Base-by-base conservation (phyloP, 2,329 filamentous ascomycete genomes). In the Nemania sp. region DNA sequence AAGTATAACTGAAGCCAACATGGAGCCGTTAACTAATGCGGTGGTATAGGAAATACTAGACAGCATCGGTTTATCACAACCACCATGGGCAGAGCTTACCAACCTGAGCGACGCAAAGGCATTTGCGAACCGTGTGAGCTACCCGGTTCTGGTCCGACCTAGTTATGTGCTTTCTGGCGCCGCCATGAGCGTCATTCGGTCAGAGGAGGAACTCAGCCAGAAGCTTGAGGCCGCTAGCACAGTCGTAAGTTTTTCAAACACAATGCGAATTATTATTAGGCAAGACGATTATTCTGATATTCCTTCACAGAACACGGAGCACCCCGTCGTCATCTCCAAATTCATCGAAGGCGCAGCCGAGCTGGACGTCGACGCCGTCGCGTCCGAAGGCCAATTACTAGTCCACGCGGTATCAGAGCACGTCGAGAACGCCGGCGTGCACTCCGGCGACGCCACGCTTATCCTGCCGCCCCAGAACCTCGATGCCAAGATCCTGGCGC, bases 281-380 rank as follows among this genome's bases (percentile, higher is more conserved):
- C 20, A 7, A 15, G 20, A 40, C 15, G 12, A 2, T 12, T 24
- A 22, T 24, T 40, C 37, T 40, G 24, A 40, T 26, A 14, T 24
- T 22, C 24, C 24, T 3, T 6, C 12, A 15, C 12, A 40, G 37
- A 40, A 14, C 9, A 40, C 94, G 14, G 94, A 99, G 70, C 91
- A 99, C 76, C 94, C 94, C 2, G 94, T 99, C 34, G 94, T 99
- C 52, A 97, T 99, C 72, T 96, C 88, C 68, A 96, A 97, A 76
- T 97, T 96, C 79, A 97, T 99, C 59, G 91, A 97, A 75, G 92
- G 91, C 50, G 94, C 94, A 5, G 80, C 95, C 75, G 94, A 99
- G 74, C 96, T 99, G 55, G 94, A 99, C 66, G 90, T 96, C 59
- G 94, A 99, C 66, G 93, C 87, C 70, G 94, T 99, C 57, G 91